phyloP scores from a whole-genome alignment of 805 yeast genomes.

The Torulaspora indica region DNA sequence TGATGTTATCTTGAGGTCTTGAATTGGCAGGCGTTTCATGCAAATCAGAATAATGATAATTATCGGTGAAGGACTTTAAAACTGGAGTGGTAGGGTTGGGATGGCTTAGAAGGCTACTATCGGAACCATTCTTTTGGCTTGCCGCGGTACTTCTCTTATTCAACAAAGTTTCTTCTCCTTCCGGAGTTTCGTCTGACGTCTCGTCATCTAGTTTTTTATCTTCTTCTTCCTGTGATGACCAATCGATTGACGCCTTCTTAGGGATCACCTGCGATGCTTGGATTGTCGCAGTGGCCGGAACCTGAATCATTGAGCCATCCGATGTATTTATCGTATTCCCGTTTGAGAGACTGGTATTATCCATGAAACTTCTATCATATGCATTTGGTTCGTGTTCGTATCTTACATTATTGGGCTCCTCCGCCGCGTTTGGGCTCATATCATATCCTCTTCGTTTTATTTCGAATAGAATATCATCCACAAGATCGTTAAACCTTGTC shows the following conservation, averaged over 20 bases:
- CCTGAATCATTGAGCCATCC: constrained; percentile 8
- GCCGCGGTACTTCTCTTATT: neutral
- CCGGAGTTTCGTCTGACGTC: neutral
- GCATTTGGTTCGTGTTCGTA: neutral
- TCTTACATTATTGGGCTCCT: neutral
- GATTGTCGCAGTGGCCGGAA: constrained; percentile 38
- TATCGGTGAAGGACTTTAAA: constrained; percentile 7
- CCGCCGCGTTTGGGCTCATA: constrained; percentile 6
- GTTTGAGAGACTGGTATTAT: constrained; percentile 1
- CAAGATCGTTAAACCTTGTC: constrained; percentile 80
- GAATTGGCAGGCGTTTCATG: constrained; percentile 9
- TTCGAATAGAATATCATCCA: constrained; percentile 82
- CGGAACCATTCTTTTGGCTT: neutral
- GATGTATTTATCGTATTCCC: constrained; percentile 9
- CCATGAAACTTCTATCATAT: constrained; percentile 2
- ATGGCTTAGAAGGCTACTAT: neutral
- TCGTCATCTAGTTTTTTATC: constrained; percentile 5
- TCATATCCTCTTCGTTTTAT: constrained; percentile 71
- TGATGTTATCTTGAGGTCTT: neutral
- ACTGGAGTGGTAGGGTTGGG: constrained; percentile 5
- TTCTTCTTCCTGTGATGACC: constrained; percentile 79
- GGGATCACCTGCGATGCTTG: constrained; percentile 76
- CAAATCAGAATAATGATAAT: constrained; percentile 11
- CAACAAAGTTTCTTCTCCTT: neutral
- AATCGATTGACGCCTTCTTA: constrained; percentile 73